Base-by-base conservation (phyloP, 495 filamentous ascomycete genomes). In the Xylaria grammica region DNA sequence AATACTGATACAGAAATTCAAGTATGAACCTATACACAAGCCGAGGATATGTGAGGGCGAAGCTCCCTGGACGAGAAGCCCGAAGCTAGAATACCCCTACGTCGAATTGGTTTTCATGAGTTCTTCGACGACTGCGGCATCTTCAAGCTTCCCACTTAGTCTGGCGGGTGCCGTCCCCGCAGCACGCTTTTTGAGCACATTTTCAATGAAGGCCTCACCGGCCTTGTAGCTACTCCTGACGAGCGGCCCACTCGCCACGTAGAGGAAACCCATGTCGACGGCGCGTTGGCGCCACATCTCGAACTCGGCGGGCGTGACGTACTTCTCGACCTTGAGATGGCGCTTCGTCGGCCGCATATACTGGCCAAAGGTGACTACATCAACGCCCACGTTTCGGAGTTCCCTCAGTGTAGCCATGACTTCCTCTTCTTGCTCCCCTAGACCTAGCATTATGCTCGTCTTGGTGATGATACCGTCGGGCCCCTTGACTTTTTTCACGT, bases 271-370 rank as follows among this genome's bases (percentile, higher is more conserved):
- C 89, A 98, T 87, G 34, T 97, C 93, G 17, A 97, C 83, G 8
- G 95, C 96, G 40, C 93, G 87, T 77, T 92, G 83, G 50, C 91
- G 85, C 96, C 96, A 98, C 60, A 90, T 77, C 71, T 97, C 96
- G 69, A 99, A 99, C 48, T 85, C 84, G 44, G 90, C 91, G 1
- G 95, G 95, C 0, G 93, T 94, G 36, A 98, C 86, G 73, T 99
- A 99, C 70, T 93, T 91, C 67, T 94, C 87, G 15, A 99, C 95
- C 72, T 94, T 88, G 89, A 99, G 94, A 78, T 99, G 95, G 3
- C 93, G 86, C 84, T 97, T 98, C 10, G 95, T 99, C 11, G 95
- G 95, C 4, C 93, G 90, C 95, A 99, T 99, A 81, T 99, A 99
- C 82, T 99, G 95, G 3, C 96, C 95, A 63, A 99, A 98, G 0